phyloP scores from a whole-genome alignment of 129 eudicot genomes.

The Cynara cardunculus region DNA sequence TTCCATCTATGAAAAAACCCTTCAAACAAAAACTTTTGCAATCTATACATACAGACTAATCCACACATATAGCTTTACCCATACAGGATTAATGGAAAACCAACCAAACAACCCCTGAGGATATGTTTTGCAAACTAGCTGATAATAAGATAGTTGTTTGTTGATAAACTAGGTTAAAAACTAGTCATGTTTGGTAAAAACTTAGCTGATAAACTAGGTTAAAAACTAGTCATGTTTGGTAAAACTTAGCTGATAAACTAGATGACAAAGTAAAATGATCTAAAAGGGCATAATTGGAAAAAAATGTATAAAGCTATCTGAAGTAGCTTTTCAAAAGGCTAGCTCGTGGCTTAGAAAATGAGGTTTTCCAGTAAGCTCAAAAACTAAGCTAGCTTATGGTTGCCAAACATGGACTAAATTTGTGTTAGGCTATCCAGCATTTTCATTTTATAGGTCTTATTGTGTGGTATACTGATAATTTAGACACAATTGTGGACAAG shows the following conservation, averaged over 20 bases:
- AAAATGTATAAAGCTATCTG: neutral
- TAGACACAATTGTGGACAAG: constrained; percentile 10
- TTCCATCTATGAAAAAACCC: no score
- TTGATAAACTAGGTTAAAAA: neutral
- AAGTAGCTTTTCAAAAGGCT: neutral
- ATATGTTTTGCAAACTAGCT: neutral
- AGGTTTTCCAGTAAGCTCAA: neutral
- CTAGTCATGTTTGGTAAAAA: neutral
- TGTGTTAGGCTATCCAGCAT: constrained; percentile 2
- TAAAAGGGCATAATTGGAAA: neutral
- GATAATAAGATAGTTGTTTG: no score
- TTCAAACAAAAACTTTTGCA: no score
- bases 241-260: neutral
- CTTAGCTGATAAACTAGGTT: no score
- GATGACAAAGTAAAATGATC: no score
- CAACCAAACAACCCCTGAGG: neutral
- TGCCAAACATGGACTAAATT: neutral
- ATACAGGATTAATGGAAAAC: no score
- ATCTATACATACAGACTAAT: no score
- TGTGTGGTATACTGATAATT: neutral
- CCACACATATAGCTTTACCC: no score
- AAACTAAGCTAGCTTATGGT: neutral
- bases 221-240: no score
- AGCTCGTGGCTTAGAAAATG: neutral
- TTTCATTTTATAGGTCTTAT: neutral